These are phyloP conservation scores for Aspergillus clavatus DNA, from an alignment of 2,329 filamentous ascomycete species.

Conservation along the genomic window DNA sequence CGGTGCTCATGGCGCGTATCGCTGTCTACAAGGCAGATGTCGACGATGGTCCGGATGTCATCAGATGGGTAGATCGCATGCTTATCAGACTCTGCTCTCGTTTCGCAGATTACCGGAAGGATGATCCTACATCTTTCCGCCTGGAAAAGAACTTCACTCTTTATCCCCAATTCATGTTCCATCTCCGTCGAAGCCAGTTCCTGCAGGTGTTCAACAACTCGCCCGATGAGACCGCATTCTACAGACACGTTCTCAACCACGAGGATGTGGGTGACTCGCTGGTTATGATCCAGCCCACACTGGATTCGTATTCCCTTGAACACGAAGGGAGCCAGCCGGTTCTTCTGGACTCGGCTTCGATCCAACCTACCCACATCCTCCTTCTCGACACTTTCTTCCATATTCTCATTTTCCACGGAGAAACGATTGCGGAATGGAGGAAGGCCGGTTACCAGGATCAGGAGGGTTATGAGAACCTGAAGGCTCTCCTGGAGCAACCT, in stretches of 20 bases:
- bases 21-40: conserved; percentile 98
- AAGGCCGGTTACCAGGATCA: conserved; percentile 98
- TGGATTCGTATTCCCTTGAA: conserved; percentile 96
- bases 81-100: conserved; percentile 92
- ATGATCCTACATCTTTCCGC: conserved; percentile 94
- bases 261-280: conserved; percentile 96
- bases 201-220: conserved; percentile 99
- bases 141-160: conserved; percentile 98
- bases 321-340: conserved; percentile 90
- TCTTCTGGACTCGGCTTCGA: conserved; percentile 92
- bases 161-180: conserved; percentile 99
- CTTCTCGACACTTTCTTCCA: conserved; percentile 99
- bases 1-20: conserved; percentile 97
- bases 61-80: conserved; percentile 98
- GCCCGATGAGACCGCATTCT: conserved; percentile 98
- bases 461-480: conserved; percentile 97
- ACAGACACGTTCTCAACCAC: conserved; percentile 92
- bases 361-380: conserved; percentile 88
- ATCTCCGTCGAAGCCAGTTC: conserved; percentile 93
- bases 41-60: conserved; percentile 95
- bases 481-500: conserved; percentile 77
- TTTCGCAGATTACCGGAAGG: conserved; percentile 97
- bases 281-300: conserved; percentile 96
- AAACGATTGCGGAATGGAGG: conserved; percentile 96
- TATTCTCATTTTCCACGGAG: conserved; percentile 97